A percentile compares a stretch with the other conserved stretches of the same genome.
Evolutionary conservation across 768 basidiomycete genomes (phyloP).

Genomic region (Tylopilus felleus): DNA sequence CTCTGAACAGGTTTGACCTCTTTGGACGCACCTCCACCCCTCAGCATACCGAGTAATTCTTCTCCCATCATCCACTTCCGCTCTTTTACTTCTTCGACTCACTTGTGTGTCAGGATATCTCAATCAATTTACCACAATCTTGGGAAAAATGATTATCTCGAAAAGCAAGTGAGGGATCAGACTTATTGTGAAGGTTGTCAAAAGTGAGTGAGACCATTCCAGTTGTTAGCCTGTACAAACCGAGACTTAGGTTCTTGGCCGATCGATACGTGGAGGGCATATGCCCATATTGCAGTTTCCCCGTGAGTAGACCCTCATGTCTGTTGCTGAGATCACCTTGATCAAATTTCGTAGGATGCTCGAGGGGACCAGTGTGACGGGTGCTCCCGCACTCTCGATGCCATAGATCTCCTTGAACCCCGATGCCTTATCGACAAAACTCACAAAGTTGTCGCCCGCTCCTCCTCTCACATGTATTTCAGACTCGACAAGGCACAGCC

Average conservation of each 20-base stretch:
- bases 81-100: neutral
- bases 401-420: conserved; percentile 91
- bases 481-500: conserved; percentile 82
- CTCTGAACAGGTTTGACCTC: conserved; percentile 72
- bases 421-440: conserved; percentile 84
- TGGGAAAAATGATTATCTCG: conserved; percentile 69
- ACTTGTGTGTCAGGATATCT: conserved; percentile 57
- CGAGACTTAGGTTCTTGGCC: conserved; percentile 71
- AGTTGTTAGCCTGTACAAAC: conserved; percentile 7
- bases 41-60: conserved; percentile 76
- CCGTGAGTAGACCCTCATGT: conserved; percentile 42
- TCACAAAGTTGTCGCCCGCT: conserved; percentile 71
- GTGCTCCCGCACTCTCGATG: conserved; percentile 89
- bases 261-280: conserved; percentile 98
- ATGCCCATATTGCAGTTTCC: conserved; percentile 89
- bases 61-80: neutral
- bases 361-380: conserved; percentile 98
- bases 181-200: conserved; percentile 92
- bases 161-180: conserved; percentile 85
- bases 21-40: conserved; percentile 95
- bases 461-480: conserved; percentile 90
- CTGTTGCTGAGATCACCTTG: neutral
- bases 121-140: conserved; percentile 89
- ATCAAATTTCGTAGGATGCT: conserved; percentile 60
- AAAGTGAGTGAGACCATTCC: conserved; percentile 47